Evolutionary conservation across 306 rosid genomes (phyloP).

Genomic region (Arachis hypogaea): DNA sequence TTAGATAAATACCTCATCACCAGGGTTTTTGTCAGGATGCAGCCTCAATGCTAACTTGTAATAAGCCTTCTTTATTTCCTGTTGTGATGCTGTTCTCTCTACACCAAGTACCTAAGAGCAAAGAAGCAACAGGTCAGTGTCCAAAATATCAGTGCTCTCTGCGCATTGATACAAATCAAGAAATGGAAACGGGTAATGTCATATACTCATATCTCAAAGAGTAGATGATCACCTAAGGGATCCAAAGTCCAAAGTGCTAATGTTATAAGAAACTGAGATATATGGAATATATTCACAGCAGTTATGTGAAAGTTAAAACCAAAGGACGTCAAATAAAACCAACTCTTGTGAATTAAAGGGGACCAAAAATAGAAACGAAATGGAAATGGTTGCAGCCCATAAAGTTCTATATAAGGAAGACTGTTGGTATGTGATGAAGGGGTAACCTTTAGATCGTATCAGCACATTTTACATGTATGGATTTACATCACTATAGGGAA

Average conservation of each 20-base stretch:
- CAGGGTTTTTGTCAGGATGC: constrained; percentile 95
- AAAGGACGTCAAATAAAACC: background rate
- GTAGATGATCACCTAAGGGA: background rate
- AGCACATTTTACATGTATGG: background rate
- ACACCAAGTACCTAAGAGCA: constrained; percentile 45
- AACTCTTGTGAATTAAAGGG: background rate
- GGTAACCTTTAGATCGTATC: background rate
- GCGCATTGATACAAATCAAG: background rate
- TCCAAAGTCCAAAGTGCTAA: constrained; percentile 17
- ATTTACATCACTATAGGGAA: background rate
- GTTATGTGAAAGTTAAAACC: background rate
- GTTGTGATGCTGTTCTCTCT: constrained; percentile 82
- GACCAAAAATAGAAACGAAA: background rate
- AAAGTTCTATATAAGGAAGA: background rate
- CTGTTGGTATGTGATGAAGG: background rate
- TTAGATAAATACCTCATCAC: constrained; percentile 63
- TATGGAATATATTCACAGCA: background rate
- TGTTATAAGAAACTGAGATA: background rate
- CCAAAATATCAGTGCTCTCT: constrained; percentile 21
- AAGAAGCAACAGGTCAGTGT: constrained; percentile 12
- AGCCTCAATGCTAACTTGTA: constrained; percentile 82
- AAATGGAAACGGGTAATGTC: background rate
- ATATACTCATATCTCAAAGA: background rate
- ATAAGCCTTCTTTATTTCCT: constrained; percentile 91
- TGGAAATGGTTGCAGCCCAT: background rate